Evolutionary conservation across 129 eudicot genomes (phyloP).

Genomic region (Lactuca saligna): DNA sequence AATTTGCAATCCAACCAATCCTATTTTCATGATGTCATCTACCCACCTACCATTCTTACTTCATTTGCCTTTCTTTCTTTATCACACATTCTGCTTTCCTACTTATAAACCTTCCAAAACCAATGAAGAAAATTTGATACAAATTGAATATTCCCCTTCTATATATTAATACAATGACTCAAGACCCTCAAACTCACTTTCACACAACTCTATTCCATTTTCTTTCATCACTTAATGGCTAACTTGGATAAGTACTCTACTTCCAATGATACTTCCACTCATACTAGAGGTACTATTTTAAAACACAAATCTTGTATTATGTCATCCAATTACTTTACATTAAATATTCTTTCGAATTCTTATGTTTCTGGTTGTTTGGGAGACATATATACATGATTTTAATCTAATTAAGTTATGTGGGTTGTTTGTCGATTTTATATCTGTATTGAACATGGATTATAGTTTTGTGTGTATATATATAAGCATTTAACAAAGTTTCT

Average conservation of each 20-base stretch:
- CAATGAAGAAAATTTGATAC: slow-evolving; percentile 18
- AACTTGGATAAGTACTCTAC: slow-evolving; percentile 25
- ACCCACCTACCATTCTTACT: slow-evolving; percentile 23
- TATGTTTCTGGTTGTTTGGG: neutral
- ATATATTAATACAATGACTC: slow-evolving; percentile 19
- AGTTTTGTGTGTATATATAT: neutral
- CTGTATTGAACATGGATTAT: neutral
- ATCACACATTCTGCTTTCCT: slow-evolving; percentile 19
- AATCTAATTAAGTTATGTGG: neutral
- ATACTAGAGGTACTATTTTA: slow-evolving; percentile 25
- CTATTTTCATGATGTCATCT: neutral
- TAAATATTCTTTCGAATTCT: neutral
- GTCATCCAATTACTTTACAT: neutral
- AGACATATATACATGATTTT: neutral
- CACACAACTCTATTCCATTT: neutral
- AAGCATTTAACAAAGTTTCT: neutral
- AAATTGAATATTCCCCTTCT: neutral
- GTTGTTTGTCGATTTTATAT: neutral
- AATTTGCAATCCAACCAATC: neutral
- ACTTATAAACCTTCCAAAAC: slow-evolving; percentile 1
- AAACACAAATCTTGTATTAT: too few species aligned
- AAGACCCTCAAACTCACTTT: slow-evolving; percentile 8
- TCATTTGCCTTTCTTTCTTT: slow-evolving; percentile 19
- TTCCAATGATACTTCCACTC: slow-evolving; percentile 19
- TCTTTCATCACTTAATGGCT: slow-evolving; percentile 18